phyloP scores from a whole-genome alignment of 768 basidiomycete species.

The Pisolithus orientalis region DNA sequence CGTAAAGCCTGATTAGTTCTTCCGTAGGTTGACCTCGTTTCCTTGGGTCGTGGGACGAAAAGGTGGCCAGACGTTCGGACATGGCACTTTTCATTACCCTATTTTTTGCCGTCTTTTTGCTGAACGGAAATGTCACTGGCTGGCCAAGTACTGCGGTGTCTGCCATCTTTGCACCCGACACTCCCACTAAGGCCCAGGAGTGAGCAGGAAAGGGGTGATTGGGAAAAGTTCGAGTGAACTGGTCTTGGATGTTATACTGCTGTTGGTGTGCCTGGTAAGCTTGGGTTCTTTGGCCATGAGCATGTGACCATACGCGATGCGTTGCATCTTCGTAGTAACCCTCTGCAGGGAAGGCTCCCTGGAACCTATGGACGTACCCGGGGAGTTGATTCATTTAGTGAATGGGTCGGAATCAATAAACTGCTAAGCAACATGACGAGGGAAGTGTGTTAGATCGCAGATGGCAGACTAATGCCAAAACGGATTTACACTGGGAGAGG shows the following conservation, averaged over 20 bases:
- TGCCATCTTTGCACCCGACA: constrained; percentile 9
- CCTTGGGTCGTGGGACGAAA: constrained; percentile 23
- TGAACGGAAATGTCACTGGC: constrained; percentile 24
- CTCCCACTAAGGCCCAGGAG: neutral
- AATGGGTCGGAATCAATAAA: neutral
- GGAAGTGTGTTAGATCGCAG: neutral
- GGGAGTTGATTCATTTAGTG: neutral
- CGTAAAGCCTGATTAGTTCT: constrained; percentile 28
- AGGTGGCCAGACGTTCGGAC: constrained; percentile 30
- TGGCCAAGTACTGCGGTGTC: constrained; percentile 18
- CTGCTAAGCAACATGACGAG: neutral
- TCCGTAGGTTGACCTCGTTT: constrained; percentile 28
- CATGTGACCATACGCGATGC: neutral
- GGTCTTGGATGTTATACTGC: neutral
- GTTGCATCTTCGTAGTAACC: neutral
- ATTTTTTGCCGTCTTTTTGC: constrained; percentile 24
- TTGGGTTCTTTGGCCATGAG: neutral
- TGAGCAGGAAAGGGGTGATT: neutral
- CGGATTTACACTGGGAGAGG: too few relatives aligned
- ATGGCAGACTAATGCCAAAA: too few relatives aligned
- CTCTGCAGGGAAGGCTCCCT: neutral
- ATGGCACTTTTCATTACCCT: constrained; percentile 30
- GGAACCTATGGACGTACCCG: neutral
- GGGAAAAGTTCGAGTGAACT: neutral
- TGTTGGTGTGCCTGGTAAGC: neutral